These are phyloP conservation scores for Arabidopsis hybrid DNA, from an alignment of 441 rosid species.

Conservation along the genomic window DNA sequence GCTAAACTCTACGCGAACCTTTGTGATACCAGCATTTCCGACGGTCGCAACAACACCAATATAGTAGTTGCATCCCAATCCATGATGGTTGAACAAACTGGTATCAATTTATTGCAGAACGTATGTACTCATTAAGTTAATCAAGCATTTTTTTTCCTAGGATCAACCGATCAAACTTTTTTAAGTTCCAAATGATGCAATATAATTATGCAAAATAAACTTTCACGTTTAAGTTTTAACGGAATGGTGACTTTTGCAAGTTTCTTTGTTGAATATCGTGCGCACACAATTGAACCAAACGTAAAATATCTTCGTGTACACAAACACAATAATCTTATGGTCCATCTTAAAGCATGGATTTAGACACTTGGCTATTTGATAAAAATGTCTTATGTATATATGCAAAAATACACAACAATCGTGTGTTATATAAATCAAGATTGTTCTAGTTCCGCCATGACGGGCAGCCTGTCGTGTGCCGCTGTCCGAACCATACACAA, in stretches of 20 bases:
- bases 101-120: not conserved
- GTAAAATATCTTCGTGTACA: not conserved
- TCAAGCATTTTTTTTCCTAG: not conserved
- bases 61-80: not conserved
- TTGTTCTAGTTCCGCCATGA: constrained; percentile 24
- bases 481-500: constrained; percentile 35
- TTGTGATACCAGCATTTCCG: not conserved
- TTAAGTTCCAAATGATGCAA: not conserved
- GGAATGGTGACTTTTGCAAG: not conserved
- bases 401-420: not conserved
- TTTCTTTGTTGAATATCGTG: not conserved
- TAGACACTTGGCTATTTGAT: not conserved
- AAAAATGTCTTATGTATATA: not conserved
- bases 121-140: not conserved
- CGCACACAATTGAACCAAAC: not conserved
- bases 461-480: constrained; percentile 35
- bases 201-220: not conserved
- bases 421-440: not conserved
- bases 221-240: not conserved
- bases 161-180: not conserved
- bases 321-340: not conserved
- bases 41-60: not conserved
- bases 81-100: not conserved
- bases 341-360: not conserved
- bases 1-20: not conserved